These are phyloP conservation scores for Apophysomyces sp. DNA, from an alignment of 371 early-diverging fungal species.

Conservation along the genomic window DNA sequence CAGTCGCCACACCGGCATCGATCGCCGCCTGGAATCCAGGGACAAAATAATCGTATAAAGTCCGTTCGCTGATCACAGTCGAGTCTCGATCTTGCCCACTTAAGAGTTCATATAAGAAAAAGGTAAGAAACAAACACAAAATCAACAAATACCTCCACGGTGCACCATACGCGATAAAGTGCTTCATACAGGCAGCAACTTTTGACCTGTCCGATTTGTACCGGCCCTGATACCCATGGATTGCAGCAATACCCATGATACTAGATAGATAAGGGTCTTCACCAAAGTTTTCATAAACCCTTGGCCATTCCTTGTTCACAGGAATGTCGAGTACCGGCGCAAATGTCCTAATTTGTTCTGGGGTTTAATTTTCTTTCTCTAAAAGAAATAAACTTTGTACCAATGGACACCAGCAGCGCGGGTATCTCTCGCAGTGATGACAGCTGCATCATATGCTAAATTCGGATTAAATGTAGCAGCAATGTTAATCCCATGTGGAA, in stretches of 20 bases:
- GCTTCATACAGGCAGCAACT: conserved; percentile 60
- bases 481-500: conserved; percentile 52
- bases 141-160: conserved; percentile 19
- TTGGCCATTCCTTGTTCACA: conserved; percentile 68
- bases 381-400: conserved; percentile 6
- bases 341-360: conserved; percentile 54
- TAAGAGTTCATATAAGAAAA: conserved; percentile 24
- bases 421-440: conserved; percentile 49
- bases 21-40: conserved; percentile 66
- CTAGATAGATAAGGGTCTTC: conserved; percentile 62
- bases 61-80: conserved; percentile 57
- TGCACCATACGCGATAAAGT: conserved; percentile 42
- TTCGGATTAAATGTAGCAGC: conserved; percentile 55
- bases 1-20: conserved; percentile 65
- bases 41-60: conserved; percentile 60
- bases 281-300: conserved; percentile 61
- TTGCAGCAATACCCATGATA: conserved; percentile 51
- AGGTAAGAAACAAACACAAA: not conserved
- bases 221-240: conserved; percentile 67
- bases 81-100: conserved; percentile 64
- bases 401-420: conserved; percentile 44
- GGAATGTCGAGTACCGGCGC: conserved; percentile 65
- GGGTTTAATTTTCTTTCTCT: not conserved
- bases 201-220: conserved; percentile 54
- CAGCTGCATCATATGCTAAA: conserved; percentile 47